Evolutionary conservation across 257 asterid species (phyloP), one percentile per base, ranked within the genome.

Genomic region (Capsicum rhomboideum): DNA sequence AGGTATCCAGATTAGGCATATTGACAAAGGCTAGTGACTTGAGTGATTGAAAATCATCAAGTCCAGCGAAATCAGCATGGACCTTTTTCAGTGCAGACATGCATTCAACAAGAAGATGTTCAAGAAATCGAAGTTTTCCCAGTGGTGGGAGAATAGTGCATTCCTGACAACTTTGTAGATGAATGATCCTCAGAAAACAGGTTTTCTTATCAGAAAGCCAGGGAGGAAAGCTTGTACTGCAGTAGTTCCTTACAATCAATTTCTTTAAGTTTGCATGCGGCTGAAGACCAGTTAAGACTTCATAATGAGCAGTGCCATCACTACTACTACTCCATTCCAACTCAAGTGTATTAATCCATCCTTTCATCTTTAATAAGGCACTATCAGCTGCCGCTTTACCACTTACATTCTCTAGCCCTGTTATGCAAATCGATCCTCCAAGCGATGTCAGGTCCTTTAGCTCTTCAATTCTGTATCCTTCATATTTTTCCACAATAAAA

Each of bases 201-300:
- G 8, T 53, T 1, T 21, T 58, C 9, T 85, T 83, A 84, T 75
- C 84, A 29, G 78, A 29, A 3, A 87, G 77, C 89, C 90, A 90
- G 67, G 66, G 23, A 1, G 93, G 90, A 66, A 88, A 80, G 50
- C 44, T 67, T 10, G 52, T 10, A 20, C 91, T 89, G 50, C 54
- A 23, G 18, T 86, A 91, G 13, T 84, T 89, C 56, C 79, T 85
- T 14, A 89, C 61, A 17, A 52, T 9, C 20, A 90, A 29, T 85
- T 87, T 89, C 82, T 83, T 85, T 29, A 89, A 55, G 63, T 82
- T 85, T 52, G 84, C 83, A 84, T 91, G 92, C 34, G 91, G 91
- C 54, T 69, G 81, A 86, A 90, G 93, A 31, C 90, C 88, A 40
- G 88, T 84, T 10, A 90, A 90, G 59, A 87, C 64, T 78, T 86